These are phyloP conservation scores for Trichocladium antarcticum DNA, from an alignment of 495 filamentous ascomycete genomes.

Conservation along the genomic window DNA sequence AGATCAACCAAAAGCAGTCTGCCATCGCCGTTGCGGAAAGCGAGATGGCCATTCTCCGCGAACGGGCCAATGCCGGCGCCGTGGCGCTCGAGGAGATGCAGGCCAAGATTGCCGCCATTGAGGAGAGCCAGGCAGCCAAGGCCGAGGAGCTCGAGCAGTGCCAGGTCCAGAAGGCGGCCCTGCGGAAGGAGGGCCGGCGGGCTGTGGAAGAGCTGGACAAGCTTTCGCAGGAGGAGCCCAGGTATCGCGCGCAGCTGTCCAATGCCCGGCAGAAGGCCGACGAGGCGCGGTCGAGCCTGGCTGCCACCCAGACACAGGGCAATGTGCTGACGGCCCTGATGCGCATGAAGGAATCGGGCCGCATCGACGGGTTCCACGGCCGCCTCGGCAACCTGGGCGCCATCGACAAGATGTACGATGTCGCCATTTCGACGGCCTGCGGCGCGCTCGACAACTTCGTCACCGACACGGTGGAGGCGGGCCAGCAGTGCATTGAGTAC, in stretches of 20 bases:
- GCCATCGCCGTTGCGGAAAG: constrained; percentile 88
- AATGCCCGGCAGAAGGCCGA: constrained; percentile 86
- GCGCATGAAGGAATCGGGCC: constrained; percentile 88
- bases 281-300: constrained; percentile 80
- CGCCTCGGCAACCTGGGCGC: constrained; percentile 90
- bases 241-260: constrained; percentile 68
- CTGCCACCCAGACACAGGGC: constrained; percentile 80
- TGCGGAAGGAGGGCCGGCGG: constrained; percentile 64
- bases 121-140: constrained; percentile 59
- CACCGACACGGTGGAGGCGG: constrained; percentile 86
- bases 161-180: constrained; percentile 53
- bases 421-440: constrained; percentile 94
- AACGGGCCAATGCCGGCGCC: constrained; percentile 76
- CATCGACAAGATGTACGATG: constrained; percentile 88
- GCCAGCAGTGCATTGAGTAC: constrained; percentile 95
- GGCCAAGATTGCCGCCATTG: constrained; percentile 60
- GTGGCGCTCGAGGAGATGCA: constrained; percentile 76
- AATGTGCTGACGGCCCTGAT: constrained; percentile 86
- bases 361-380: constrained; percentile 93
- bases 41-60: constrained; percentile 81
- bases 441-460: constrained; percentile 87
- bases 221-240: constrained; percentile 64
- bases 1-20: constrained; percentile 90
- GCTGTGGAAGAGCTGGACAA: constrained; percentile 61
- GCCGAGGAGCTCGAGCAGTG: constrained; percentile 63